phyloP scores from a whole-genome alignment of 192 early-diverging fungal genomes.

The Backusella mclennaniae region DNA sequence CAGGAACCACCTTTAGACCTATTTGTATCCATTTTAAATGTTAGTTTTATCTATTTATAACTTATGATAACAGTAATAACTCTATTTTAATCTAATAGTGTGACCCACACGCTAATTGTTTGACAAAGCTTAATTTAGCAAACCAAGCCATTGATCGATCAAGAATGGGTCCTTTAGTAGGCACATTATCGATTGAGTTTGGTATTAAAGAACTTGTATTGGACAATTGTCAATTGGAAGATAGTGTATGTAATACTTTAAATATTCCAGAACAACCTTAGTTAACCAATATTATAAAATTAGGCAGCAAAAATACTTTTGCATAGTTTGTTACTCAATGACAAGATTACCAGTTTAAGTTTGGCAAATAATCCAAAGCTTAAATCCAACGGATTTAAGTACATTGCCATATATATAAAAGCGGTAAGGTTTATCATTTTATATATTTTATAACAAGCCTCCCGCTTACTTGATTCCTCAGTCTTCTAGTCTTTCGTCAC shows the following conservation, averaged over 20 bases:
- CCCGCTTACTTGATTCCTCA: conserved; percentile 23
- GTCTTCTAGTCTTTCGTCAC: conserved; percentile 57
- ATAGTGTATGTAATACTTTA: conserved; percentile 45
- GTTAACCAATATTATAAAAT: not conserved
- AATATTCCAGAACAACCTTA: not conserved
- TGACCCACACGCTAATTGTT: conserved; percentile 10
- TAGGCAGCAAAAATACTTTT: conserved; percentile 64
- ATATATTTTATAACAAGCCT: not conserved
- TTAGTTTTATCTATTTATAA: conserved; percentile 3
- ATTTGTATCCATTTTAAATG: conserved; percentile 15
- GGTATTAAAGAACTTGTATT: conserved; percentile 66
- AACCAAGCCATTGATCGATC: conserved; percentile 50
- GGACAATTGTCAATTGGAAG: conserved; percentile 70
- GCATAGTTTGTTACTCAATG: conserved; percentile 70
- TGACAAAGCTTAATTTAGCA: conserved; percentile 20
- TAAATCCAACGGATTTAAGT: conserved; percentile 67
- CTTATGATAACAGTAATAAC: not conserved
- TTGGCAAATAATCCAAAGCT: conserved; percentile 68
- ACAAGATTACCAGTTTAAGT: conserved; percentile 64
- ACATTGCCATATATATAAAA: conserved; percentile 70
- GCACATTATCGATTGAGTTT: conserved; percentile 74
- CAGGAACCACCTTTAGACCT: conserved; percentile 18
- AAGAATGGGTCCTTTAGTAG: conserved; percentile 68
- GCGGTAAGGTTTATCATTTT: conserved; percentile 37
- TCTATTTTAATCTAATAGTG: conserved; percentile 7